Conservation (phyloP, 768 basidiomycete genomes). For the Suillus discolor region DNA sequence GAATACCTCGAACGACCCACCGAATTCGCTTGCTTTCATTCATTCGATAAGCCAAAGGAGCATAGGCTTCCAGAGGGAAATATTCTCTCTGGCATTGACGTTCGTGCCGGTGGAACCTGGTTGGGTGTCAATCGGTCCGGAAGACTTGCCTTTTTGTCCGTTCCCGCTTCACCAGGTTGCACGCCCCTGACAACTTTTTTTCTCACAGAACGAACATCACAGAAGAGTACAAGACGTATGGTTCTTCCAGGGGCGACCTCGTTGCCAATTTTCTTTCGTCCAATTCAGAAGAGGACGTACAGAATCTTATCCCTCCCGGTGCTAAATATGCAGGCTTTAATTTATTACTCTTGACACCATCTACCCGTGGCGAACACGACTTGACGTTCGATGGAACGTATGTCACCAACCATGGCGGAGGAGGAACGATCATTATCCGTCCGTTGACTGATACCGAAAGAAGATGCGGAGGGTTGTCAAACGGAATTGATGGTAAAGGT, state of each 20-base stretch:
- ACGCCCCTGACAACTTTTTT: constrained; percentile 10
- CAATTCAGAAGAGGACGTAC: constrained; percentile 50
- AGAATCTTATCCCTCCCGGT: constrained; percentile 47
- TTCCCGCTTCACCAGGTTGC: constrained; percentile 15
- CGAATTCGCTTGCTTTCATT: constrained; percentile 64
- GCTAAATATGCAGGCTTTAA: constrained; percentile 80
- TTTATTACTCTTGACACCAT: constrained; percentile 63
- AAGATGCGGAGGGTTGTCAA: constrained; percentile 65
- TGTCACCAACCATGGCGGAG: constrained; percentile 74
- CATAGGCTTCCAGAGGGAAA: constrained; percentile 24
- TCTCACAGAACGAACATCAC: constrained; percentile 80
- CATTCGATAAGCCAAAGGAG: constrained; percentile 46
- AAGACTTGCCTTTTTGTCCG: constrained; percentile 73
- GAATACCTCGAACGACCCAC: constrained; percentile 73
- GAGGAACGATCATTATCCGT: constrained; percentile 57
- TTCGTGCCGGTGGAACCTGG: constrained; percentile 80
- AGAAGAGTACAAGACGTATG: constrained; percentile 48
- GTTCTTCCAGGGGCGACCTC: constrained; percentile 69
- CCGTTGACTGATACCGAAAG: constrained; percentile 52
- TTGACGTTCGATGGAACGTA: constrained; percentile 55
- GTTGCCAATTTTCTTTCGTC: constrained; percentile 68
- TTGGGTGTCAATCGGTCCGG: constrained; percentile 70
- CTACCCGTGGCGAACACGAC: constrained; percentile 7
- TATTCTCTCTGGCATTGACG: constrained; percentile 77
- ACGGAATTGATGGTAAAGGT: constrained; percentile 68